Evolutionary conservation across 2,329 filamentous ascomycete genomes (phyloP).

Genomic region (Penicillium sp.): DNA sequence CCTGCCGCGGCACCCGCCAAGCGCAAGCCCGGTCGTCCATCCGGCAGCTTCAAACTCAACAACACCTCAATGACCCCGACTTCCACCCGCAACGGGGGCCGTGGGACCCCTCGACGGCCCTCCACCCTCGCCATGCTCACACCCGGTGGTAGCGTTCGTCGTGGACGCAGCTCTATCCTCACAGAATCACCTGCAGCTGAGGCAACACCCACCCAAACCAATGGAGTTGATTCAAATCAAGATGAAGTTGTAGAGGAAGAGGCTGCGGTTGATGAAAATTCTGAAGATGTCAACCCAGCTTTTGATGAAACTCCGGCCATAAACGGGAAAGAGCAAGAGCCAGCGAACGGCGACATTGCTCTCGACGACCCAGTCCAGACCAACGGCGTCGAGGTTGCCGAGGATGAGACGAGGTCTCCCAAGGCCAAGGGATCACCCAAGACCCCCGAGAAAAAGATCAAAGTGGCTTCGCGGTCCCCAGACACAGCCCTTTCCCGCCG

Average conservation of each 20-base stretch:
- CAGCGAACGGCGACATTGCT: conserved; percentile 11
- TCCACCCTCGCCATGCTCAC: conserved; percentile 32
- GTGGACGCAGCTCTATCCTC: conserved; percentile 39
- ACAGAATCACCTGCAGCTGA: conserved; percentile 32
- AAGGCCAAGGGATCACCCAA: conserved; percentile 7
- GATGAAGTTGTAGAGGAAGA: conserved; percentile 12
- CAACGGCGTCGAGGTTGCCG: conserved; percentile 13
- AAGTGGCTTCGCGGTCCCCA: conserved; percentile 18
- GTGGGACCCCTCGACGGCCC: conserved; percentile 38
- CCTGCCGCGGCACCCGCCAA: conserved; percentile 36
- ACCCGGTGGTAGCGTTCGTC: conserved; percentile 33
- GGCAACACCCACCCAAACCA: conserved; percentile 22
- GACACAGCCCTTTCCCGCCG: conserved; percentile 14
- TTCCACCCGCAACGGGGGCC: conserved; percentile 35
- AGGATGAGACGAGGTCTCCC: conserved; percentile 2
- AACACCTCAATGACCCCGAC: conserved; percentile 33
- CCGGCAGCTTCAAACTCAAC: conserved; percentile 32
- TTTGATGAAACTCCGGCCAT: conserved; percentile 8
- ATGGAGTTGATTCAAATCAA: conserved; percentile 23
- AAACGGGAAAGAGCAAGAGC: conserved; percentile 2
- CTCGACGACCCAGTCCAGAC: conserved; percentile 5
- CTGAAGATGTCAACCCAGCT: conserved; percentile 9
- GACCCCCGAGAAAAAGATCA: conserved; percentile 18
- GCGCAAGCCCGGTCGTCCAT: conserved; percentile 41
- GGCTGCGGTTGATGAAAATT: conserved; percentile 13